Evolutionary conservation across 257 asterid genomes (phyloP).

Genomic region (Cynanchum wilfordii): DNA sequence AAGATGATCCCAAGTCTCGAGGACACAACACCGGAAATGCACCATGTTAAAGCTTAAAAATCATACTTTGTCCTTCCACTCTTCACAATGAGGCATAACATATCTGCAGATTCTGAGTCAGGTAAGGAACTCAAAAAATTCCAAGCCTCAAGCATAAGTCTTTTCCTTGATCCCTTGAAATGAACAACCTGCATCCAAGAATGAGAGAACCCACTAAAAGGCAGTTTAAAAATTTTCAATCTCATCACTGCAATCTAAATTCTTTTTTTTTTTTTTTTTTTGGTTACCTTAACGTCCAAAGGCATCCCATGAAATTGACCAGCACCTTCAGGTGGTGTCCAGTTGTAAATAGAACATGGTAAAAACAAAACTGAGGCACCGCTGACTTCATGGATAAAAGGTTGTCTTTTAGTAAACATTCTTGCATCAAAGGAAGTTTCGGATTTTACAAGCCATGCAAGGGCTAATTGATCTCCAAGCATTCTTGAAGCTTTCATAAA

Average conservation of each 20-base stretch:
- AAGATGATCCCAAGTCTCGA: neutral
- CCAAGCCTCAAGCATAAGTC: constrained; percentile 96
- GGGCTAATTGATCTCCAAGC: constrained; percentile 98
- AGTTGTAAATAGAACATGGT: constrained; percentile 77
- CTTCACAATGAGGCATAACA: constrained; percentile 74
- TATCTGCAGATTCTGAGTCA: constrained; percentile 48
- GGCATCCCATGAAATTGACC: constrained; percentile 99
- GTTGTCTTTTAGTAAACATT: constrained; percentile 54
- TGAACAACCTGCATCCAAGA: constrained; percentile 63
- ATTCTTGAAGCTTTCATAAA: constrained; percentile 86
- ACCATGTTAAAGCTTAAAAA: constrained; percentile 33
- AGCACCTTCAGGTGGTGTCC: constrained; percentile 99
- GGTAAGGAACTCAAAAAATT: constrained; percentile 50
- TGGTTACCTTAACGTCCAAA: constrained; percentile 77
- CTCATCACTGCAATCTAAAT: neutral
- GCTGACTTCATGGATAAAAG: constrained; percentile 48
- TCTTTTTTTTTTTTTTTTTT: neutral
- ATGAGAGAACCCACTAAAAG: neutral
- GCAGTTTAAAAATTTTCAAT: neutral
- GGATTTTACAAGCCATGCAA: constrained; percentile 76
- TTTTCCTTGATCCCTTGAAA: constrained; percentile 94
- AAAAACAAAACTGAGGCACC: constrained; percentile 69
- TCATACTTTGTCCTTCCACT: constrained; percentile 94
- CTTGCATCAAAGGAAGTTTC: constrained; percentile 44
- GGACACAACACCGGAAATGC: neutral